Conservation (phyloP, 306 rosid genomes). For the Acmispon strigosus region DNA sequence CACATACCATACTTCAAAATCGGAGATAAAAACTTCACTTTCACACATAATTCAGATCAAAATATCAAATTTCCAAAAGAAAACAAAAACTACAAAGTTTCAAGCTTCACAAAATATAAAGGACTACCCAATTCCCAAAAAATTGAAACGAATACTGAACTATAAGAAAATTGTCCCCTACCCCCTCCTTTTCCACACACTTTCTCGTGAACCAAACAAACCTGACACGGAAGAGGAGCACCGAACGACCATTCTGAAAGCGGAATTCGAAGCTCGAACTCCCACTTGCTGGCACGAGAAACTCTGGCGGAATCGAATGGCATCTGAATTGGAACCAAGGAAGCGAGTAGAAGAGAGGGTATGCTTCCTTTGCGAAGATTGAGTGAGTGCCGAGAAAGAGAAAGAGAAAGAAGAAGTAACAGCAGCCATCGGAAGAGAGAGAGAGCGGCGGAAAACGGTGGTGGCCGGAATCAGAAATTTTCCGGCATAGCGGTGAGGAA, state of each 20-base stretch:
- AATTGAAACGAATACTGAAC: not conserved
- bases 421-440: constrained; percentile 53
- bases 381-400: constrained; percentile 61
- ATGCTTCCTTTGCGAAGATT: constrained; percentile 46
- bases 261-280: constrained; percentile 36
- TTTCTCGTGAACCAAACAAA: constrained; percentile 23
- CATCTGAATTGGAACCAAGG: constrained; percentile 39
- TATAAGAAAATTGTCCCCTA: not conserved
- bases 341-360: constrained; percentile 38
- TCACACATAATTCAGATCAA: not conserved
- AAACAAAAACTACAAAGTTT: not conserved
- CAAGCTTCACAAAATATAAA: not conserved
- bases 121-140: not conserved
- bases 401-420: constrained; percentile 61
- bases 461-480: constrained; percentile 9
- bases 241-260: constrained; percentile 50
- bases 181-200: not conserved
- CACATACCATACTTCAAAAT: not conserved
- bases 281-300: constrained; percentile 28
- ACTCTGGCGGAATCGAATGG: constrained; percentile 36
- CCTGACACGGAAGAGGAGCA: constrained; percentile 64
- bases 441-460: not conserved
- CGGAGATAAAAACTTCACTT: not conserved
- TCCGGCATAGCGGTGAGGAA: not conserved
- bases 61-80: not conserved